A percentile compares a stretch with the other conserved stretches of the same genome.
phyloP scores from a whole-genome alignment of 2,329 filamentous ascomycete species.

The Pseudophaeomoniella oleicola region DNA sequence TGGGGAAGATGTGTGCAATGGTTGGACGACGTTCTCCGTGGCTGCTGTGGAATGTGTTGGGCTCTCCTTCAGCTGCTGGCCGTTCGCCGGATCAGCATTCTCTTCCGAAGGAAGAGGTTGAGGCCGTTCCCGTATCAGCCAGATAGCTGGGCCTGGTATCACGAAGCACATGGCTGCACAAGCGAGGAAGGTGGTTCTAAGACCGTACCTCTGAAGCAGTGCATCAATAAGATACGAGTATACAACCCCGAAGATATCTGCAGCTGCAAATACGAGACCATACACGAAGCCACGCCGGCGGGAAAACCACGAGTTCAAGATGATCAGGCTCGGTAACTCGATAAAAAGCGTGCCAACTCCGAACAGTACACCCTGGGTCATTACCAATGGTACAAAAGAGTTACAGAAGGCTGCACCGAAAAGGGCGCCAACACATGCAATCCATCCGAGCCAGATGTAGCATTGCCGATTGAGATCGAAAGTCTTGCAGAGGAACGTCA shows the following conservation, averaged over 20 bases:
- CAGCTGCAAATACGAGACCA: constrained; percentile 2
- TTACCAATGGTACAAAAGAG: neutral
- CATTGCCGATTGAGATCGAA: constrained; percentile 1
- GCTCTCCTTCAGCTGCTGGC: neutral
- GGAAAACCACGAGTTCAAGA: neutral
- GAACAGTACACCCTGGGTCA: neutral
- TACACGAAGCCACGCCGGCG: neutral
- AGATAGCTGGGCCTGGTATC: constrained; percentile 3
- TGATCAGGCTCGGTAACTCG: neutral
- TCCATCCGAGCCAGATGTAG: constrained; percentile 5
- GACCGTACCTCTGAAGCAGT: constrained; percentile 2
- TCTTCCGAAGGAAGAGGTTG: neutral
- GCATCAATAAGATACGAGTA: constrained; percentile 3
- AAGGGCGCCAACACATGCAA: constrained; percentile 1
- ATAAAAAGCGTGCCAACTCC: neutral
- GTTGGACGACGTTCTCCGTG: too few species aligned
- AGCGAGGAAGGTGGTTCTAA: constrained; percentile 3
- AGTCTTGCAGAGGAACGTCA: constrained; percentile 2
- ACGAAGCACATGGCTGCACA: constrained; percentile 4
- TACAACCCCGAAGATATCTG: constrained; percentile 5
- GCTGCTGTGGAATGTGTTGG: constrained; percentile 1
- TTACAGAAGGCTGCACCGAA: neutral
- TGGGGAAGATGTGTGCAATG: too few species aligned
- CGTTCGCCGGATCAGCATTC: neutral
- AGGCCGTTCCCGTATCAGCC: constrained; percentile 3